Evolutionary conservation across 495 filamentous ascomycete genomes (phyloP).

Genomic region (Xylaria acuta): DNA sequence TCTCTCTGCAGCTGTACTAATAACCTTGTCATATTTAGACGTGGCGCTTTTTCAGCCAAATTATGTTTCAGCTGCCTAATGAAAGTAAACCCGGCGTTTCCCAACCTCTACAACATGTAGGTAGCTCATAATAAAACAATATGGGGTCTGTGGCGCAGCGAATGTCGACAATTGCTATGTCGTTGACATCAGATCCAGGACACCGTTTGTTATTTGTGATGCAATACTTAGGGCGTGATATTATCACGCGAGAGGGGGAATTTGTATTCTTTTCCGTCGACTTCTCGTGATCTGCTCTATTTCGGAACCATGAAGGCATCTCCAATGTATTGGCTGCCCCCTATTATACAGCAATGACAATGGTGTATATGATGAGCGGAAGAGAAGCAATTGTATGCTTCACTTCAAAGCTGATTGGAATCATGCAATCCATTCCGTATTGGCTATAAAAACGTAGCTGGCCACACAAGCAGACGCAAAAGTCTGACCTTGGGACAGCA

Average conservation of each 20-base stretch:
- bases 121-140: neutral
- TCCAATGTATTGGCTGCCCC: neutral
- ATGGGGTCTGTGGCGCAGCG: neutral
- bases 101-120: neutral
- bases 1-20: neutral
- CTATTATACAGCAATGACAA: neutral
- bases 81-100: neutral
- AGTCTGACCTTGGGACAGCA: neutral
- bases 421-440: neutral
- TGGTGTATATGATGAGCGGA: neutral
- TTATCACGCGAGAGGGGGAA: neutral
- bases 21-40: neutral
- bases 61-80: neutral
- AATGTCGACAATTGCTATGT: neutral
- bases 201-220: neutral
- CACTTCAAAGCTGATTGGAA: neutral
- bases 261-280: neutral
- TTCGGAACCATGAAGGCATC: neutral
- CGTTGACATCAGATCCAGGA: neutral
- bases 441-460: neutral
- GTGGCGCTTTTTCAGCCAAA: neutral
- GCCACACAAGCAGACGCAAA: neutral
- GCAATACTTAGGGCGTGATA: neutral
- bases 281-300: neutral
- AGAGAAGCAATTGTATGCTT: neutral